phyloP scores from a whole-genome alignment of 768 basidiomycete species.

The Calocybe gangraenosa region DNA sequence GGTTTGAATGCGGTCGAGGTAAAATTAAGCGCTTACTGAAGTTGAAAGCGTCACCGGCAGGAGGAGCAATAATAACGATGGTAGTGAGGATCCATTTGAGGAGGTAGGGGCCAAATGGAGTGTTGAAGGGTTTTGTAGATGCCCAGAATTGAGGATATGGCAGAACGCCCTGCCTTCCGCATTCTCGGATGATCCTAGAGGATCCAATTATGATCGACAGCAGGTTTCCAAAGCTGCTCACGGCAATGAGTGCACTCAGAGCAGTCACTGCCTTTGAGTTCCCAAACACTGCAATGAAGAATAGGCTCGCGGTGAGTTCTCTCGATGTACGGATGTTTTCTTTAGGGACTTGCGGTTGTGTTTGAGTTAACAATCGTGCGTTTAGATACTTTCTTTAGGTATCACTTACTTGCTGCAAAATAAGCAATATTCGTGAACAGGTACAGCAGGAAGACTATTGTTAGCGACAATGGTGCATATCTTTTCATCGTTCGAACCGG shows the following conservation, averaged over 20 bases:
- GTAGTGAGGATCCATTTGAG: constrained; percentile 42
- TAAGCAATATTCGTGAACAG: constrained; percentile 43
- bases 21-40: constrained; percentile 28
- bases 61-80: constrained; percentile 44
- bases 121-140: constrained; percentile 47
- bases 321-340: constrained; percentile 38
- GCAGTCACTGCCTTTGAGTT: constrained; percentile 28
- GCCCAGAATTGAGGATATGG: constrained; percentile 48
- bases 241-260: constrained; percentile 32
- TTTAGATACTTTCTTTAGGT: background rate
- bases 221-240: constrained; percentile 38
- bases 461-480: constrained; percentile 42
- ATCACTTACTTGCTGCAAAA: constrained; percentile 29
- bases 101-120: constrained; percentile 42
- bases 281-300: constrained; percentile 49
- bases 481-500: constrained; percentile 43
- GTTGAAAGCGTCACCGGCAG: constrained; percentile 39
- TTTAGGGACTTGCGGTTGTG: constrained; percentile 32
- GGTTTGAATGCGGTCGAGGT: background rate
- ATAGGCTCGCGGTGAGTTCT: constrained; percentile 43
- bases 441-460: constrained; percentile 41
- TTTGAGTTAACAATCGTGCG: background rate
- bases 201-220: constrained; percentile 23
- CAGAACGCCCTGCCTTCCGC: constrained; percentile 47
- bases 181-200: constrained; percentile 42